Conservation (phyloP, 106 monocot species). For the Acorus calamus region DNA sequence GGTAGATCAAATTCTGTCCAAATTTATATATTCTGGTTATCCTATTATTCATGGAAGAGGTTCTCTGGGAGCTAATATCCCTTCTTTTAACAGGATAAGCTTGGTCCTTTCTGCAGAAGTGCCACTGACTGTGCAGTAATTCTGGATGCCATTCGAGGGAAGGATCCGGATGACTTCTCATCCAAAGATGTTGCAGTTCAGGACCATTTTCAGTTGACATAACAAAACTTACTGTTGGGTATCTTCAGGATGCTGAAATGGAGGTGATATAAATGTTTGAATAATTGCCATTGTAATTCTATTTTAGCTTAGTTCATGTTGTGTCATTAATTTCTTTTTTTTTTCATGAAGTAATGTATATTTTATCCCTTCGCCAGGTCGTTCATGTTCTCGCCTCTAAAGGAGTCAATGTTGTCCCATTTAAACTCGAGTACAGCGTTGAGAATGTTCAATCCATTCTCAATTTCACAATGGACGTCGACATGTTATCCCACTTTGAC, state of each 20-base stretch:
- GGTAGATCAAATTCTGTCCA: slow-evolving; percentile 24
- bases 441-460: slow-evolving; percentile 60
- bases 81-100: slow-evolving; percentile 66
- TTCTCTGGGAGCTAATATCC: neutral
- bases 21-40: neutral
- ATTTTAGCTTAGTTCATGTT: neutral
- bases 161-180: slow-evolving; percentile 72
- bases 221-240: slow-evolving; percentile 70
- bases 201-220: slow-evolving; percentile 88
- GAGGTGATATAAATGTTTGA: slow-evolving; percentile 27
- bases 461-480: slow-evolving; percentile 97
- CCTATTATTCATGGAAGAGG: neutral
- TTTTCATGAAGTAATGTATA: neutral
- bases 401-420: slow-evolving; percentile 78
- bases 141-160: slow-evolving; percentile 66
- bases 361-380: slow-evolving; percentile 31
- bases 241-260: slow-evolving; percentile 82
- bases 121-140: slow-evolving; percentile 73
- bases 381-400: slow-evolving; percentile 53
- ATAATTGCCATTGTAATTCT: no score
- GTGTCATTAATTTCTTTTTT: neutral
- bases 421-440: slow-evolving; percentile 72
- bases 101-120: slow-evolving; percentile 91
- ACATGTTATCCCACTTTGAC: slow-evolving; percentile 84
- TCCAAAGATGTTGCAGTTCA: slow-evolving; percentile 51